Base-by-base conservation (phyloP, 192 early-diverging fungal species). In the Backusella morwellensis region DNA sequence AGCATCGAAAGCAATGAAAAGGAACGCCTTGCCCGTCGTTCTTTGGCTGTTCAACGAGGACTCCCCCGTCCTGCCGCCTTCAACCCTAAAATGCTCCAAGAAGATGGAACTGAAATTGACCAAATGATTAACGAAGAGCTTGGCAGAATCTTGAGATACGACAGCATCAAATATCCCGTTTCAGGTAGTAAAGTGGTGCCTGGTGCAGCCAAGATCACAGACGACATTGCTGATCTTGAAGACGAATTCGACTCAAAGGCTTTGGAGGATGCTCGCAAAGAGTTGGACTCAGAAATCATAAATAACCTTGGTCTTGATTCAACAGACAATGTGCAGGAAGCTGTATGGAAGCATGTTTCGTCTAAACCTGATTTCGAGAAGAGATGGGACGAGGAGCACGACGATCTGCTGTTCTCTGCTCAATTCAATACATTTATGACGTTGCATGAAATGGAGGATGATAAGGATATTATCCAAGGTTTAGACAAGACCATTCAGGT, bases 91-190 rank as follows among this genome's bases (percentile, higher is more conserved):
- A 67, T 66, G n/a, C 70, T 81, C 6, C 72, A 78, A 15, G 32
- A 73, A 12, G 80, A 86, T 29, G 54, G 80, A 14, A 70, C 54
- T 11, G 77, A 86, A 17, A 86, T 90, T 9, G 86, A 92, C 41
- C 68, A 76, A 1, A 71, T 96, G 78, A 86, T 98, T 35, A 81
- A 86, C 63, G 74, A 88, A 36, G 97, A 98, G 80, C 90, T 96
- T 82, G 85, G 86, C n/a, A 66, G 82, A 1, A 77, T 97, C 69
- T 75, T 97, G 19, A 76, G 85, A 17, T 82, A 92, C 78, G 97
- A 98, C 77, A 90, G 93, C 1, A 81, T 84, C 19, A 86, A 88
- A 63, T 86, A 93, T 72, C 96, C 95, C 15, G 87, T 91, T 0
- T 86, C 89, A 0, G 90, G 91, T 29, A 88, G 88, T 68, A 83